Evolutionary conservation across 805 yeast genomes (phyloP), one percentile per base, ranked within the genome.

Genomic region (Cyberlindnera suaveolens): DNA sequence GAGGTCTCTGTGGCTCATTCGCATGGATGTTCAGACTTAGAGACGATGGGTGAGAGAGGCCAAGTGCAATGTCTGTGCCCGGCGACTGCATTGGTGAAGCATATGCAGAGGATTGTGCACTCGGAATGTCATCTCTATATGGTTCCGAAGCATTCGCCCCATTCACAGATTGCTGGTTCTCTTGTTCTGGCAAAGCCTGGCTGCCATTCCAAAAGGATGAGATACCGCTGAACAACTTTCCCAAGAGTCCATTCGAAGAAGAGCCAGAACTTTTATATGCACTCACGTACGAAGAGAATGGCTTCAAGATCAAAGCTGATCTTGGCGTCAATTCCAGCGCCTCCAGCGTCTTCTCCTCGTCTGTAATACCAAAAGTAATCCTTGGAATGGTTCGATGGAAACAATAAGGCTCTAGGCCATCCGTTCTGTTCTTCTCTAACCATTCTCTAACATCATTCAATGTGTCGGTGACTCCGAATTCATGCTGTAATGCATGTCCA

Each of bases 271-370:
- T 18, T 42, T 58, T 23, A 49, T 61, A 54, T 39, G 68, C 62
- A 45, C 56, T 41, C n/a, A 58, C 16, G 33, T 52, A 58, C 23
- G 58, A 58, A 19, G 56, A 56, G 27, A 71, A 66, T 0, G 93
- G 90, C 56, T 85, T 84, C 49, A 89, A 65, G 19, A 86, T 80
- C 38, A 89, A 61, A 0, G 84, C 86, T 10, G 95, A 81, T 44
- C 95, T 70, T 3, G 91, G 90, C 14, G 76, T 71, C 40, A 89
- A 65, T 18, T 77, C 79, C 42, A 89, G 65, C 4, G 68, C 72
- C 20, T 58, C 58, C 32, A 89, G 65, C 3, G 78, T 63, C 45
- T 64, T 63, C 43, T 71, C 70, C 52, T 88, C 91, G 39, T 82
- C 84, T 0, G 77, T 74, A 4, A 71, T 74, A 2, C 79, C 65